Evolutionary conservation across 164 flowering plant genomes (phyloP).

Genomic region (Pachysandra terminalis): DNA sequence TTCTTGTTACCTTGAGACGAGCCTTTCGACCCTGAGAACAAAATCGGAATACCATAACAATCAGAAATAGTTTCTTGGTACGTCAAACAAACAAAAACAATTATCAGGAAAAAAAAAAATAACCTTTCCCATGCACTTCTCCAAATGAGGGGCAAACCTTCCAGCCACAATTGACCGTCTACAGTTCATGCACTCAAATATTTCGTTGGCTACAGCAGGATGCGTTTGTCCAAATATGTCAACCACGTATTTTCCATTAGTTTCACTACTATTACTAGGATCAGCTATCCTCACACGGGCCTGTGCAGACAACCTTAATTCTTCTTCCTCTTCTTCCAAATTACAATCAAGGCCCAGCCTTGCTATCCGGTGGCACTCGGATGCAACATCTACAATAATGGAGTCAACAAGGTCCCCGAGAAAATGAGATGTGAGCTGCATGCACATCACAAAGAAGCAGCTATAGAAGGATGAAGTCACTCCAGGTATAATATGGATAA

Average conservation of each 20-base stretch:
- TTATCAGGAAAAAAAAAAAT: conserved; percentile 3
- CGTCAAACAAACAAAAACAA: not conserved
- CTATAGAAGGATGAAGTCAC: no score
- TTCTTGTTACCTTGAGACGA: conserved; percentile 75
- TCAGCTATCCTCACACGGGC: conserved; percentile 85
- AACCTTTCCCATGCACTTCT: conserved; percentile 99
- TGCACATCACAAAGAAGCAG: not conserved
- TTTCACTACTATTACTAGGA: conserved; percentile 67
- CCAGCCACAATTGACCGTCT: conserved; percentile 84
- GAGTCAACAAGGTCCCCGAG: conserved; percentile 59
- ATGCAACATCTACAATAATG: no score
- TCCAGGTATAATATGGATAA: no score
- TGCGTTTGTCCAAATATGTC: conserved; percentile 97
- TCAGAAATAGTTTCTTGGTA: no score
- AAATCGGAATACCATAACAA: no score
- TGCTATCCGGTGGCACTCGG: conserved; percentile 67
- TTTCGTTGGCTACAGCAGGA: conserved; percentile 81
- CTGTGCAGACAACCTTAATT: conserved; percentile 76
- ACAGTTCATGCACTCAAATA: conserved; percentile 97
- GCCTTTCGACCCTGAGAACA: conserved; percentile 82
- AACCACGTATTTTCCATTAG: conserved; percentile 72
- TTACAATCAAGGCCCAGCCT: conserved; percentile 57
- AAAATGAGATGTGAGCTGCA: conserved; percentile 12
- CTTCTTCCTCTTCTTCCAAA: conserved; percentile 77
- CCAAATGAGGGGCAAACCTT: conserved; percentile 95